These are phyloP conservation scores for Mucor indicus DNA, from an alignment of 371 early-diverging fungal species.

Conservation along the genomic window DNA sequence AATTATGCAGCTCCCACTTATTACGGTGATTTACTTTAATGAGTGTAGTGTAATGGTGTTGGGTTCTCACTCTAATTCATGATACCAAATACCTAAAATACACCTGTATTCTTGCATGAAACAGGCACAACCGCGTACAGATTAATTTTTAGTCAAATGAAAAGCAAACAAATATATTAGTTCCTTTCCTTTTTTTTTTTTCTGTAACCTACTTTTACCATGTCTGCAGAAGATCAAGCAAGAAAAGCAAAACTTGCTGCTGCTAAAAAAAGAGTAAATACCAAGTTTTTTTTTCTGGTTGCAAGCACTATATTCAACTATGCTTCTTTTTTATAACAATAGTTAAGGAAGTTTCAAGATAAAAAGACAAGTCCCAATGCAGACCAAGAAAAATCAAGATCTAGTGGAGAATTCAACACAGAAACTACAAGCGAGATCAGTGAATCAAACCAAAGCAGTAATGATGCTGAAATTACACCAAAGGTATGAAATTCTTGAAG, in stretches of 20 bases:
- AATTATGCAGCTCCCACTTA: no score
- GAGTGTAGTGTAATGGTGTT: no score
- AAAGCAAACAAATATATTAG: no score
- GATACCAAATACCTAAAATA: no score
- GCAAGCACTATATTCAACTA: not conserved
- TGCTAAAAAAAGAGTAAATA: constrained; percentile 30
- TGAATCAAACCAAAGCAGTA: not conserved
- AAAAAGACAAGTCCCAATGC: constrained; percentile 11
- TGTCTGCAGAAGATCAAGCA: constrained; percentile 28
- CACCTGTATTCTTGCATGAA: no score
- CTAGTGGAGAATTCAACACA: not conserved
- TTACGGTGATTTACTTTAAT: no score
- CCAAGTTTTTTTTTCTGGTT: not conserved
- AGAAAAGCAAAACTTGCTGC: constrained; percentile 36
- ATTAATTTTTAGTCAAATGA: no score
- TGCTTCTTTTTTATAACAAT: not conserved
- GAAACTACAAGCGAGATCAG: not conserved
- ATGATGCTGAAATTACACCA: not conserved
- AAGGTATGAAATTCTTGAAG: not conserved
- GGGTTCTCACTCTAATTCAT: no score
- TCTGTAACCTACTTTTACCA: constrained; percentile 7
- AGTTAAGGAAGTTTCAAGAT: constrained; percentile 35
- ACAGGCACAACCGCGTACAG: no score
- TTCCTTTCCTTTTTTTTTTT: no score
- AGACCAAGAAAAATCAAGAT: no score